Evolutionary conservation across 306 rosid species (phyloP).

Genomic region (Cucurbita moschata): DNA sequence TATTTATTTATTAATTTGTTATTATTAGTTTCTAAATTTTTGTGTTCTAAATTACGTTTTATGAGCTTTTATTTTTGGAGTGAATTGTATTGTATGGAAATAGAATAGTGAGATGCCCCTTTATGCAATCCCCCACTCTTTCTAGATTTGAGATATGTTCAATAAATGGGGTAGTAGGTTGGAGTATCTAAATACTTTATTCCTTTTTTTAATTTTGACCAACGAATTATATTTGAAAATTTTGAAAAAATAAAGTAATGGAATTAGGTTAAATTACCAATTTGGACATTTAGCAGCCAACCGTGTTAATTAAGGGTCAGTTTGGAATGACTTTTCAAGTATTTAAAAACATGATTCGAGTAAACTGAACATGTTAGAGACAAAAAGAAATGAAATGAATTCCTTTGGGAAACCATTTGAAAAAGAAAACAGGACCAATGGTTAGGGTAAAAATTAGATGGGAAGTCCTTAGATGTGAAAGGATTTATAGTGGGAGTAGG

Average conservation of each 20-base stretch:
- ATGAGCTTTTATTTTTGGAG: neutral
- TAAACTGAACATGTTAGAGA: no score
- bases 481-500: neutral
- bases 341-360: no score
- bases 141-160: neutral
- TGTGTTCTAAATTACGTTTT: neutral
- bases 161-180: neutral
- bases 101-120: neutral
- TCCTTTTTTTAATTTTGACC: constrained; percentile 1
- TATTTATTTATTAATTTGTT: neutral
- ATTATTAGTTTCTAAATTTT: neutral
- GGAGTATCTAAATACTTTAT: neutral
- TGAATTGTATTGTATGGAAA: neutral
- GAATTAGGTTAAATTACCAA: neutral
- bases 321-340: no score
- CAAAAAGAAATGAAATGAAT: no score
- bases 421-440: no score
- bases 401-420: neutral
- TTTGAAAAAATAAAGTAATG: neutral
- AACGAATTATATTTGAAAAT: neutral
- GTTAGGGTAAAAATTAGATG: no score
- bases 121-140: neutral
- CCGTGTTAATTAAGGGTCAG: no score
- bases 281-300: no score
- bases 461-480: neutral